These are phyloP conservation scores for Tetracladium setigerum DNA, from an alignment of 495 filamentous ascomycete genomes.

Conservation along the genomic window DNA sequence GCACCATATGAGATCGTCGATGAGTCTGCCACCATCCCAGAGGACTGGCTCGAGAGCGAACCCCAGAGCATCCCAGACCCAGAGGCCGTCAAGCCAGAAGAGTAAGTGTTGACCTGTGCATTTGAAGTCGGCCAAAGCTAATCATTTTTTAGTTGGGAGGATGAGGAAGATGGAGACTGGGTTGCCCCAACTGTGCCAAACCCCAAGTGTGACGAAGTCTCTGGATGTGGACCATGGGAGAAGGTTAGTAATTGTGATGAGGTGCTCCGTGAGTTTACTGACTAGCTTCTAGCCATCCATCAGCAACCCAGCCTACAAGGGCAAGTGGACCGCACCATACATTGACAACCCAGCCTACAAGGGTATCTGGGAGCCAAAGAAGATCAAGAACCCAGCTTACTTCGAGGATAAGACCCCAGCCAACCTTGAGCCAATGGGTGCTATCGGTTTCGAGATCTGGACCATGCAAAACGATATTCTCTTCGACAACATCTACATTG, in stretches of 20 bases:
- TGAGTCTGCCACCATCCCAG: constrained; percentile 84
- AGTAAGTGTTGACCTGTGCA: constrained; percentile 24
- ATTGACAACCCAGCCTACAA: constrained; percentile 99
- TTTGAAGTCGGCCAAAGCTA: too few relatives aligned
- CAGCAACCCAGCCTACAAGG: constrained; percentile 97
- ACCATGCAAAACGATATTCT: constrained; percentile 99
- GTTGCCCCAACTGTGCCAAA: constrained; percentile 78
- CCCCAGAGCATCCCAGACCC: constrained; percentile 82
- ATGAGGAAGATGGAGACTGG: constrained; percentile 99
- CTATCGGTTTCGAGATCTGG: constrained; percentile 99
- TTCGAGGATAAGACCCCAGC: constrained; percentile 96
- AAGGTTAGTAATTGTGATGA: constrained; percentile 22
- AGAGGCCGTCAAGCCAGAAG: constrained; percentile 96
- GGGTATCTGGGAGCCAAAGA: constrained; percentile 86
- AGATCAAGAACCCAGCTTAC: constrained; percentile 95
- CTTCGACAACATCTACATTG: constrained; percentile 99
- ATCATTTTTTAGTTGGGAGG: constrained; percentile 62
- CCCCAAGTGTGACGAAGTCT: constrained; percentile 89
- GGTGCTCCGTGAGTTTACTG: too few relatives aligned
- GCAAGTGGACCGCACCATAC: constrained; percentile 90
- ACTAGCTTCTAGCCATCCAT: constrained; percentile 54
- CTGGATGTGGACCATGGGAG: constrained; percentile 92
- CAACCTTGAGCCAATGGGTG: constrained; percentile 97
- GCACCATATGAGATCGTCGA: constrained; percentile 94
- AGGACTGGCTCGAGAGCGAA: constrained; percentile 95